Conservation (phyloP, 2,329 filamentous ascomycete genomes). For the Zasmidium citrigriseum region DNA sequence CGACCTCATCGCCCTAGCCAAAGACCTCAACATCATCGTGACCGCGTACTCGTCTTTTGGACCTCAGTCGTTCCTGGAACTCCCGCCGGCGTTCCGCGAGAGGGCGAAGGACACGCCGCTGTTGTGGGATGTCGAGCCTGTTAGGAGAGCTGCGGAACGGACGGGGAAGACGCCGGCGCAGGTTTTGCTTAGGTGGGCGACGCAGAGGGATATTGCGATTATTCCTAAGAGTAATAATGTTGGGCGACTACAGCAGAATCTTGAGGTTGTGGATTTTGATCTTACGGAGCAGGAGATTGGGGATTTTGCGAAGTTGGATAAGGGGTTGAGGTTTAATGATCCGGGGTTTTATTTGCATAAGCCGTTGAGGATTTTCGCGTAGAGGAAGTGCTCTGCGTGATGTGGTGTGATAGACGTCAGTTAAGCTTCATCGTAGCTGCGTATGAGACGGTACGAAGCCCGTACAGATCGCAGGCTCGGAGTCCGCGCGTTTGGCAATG, state of each 20-base stretch:
- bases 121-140: conserved; percentile 8
- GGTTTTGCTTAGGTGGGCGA: conserved; percentile 14
- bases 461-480: too few species aligned
- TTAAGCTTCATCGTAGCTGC: too few species aligned
- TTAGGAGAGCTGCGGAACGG: conserved; percentile 10
- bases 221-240: conserved; percentile 18
- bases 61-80: conserved; percentile 12
- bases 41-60: conserved; percentile 16
- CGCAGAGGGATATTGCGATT: conserved; percentile 13
- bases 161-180: conserved; percentile 10
- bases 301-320: conserved; percentile 9
- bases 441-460: too few species aligned
- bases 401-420: too few species aligned
- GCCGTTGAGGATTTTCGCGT: conserved; percentile 14
- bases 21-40: conserved; percentile 9
- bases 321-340: conserved; percentile 15
- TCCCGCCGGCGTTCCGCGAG: conserved; percentile 11
- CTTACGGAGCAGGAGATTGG: conserved; percentile 11
- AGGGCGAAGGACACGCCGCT: conserved; percentile 11
- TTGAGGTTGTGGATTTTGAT: conserved; percentile 14
- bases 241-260: conserved; percentile 9
- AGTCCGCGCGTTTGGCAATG: too few species aligned
- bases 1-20: conserved; percentile 6
- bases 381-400: too few species aligned
- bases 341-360: conserved; percentile 14